Evolutionary conservation across 2,329 filamentous ascomycete species (phyloP), one percentile per base, ranked within the genome.

Genomic region (Fusarium succisae): DNA sequence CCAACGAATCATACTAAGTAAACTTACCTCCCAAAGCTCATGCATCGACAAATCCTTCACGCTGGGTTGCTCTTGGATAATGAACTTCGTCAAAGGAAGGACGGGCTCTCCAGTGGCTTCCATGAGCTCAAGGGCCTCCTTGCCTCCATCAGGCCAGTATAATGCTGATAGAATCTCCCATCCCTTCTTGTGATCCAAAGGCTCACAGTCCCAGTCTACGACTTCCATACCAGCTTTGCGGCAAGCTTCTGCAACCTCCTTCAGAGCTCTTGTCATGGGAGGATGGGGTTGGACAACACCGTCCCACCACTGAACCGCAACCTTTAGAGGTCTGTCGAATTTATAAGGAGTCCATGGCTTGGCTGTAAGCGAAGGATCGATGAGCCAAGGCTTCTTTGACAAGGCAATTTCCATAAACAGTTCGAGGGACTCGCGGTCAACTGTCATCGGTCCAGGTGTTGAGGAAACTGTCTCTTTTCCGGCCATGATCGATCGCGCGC

Each of bases 231-330:
- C 84, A 39, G 86, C 82, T 56, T 69, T 81, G 72, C 76, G 80
- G 83, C 65, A 92, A 73, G 78, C 87, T 18, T 85, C 84, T 0
- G 87, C 87, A 0, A 89, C 85, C 58, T 89, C 85, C 59, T 84
- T 82, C 44, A 93, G 77, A 2, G 90, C 91, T 45, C 91, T 82
- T 2, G 82, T 81, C 43, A 91, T 84, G 1, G 90, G 90, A 0
- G 90, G 90, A 66, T 91, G 90, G 3, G 89, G 89, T 72, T 84
- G 86, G 1, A 91, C 88, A 17, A 91, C 84, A 0, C 86, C 88
- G 66, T 92, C 90, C 79, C 89, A 85, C 84, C 87, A 87, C 51
- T 91, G 81, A 4, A 91, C 84, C 0, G 86, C 91, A n/a, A 93
- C 83, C 74, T 88, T 90, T 11, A 92, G 80, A 69, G 87, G 90